Conservation (phyloP, 2,329 filamentous ascomycete species). For the Chaetomium sp. region DNA sequence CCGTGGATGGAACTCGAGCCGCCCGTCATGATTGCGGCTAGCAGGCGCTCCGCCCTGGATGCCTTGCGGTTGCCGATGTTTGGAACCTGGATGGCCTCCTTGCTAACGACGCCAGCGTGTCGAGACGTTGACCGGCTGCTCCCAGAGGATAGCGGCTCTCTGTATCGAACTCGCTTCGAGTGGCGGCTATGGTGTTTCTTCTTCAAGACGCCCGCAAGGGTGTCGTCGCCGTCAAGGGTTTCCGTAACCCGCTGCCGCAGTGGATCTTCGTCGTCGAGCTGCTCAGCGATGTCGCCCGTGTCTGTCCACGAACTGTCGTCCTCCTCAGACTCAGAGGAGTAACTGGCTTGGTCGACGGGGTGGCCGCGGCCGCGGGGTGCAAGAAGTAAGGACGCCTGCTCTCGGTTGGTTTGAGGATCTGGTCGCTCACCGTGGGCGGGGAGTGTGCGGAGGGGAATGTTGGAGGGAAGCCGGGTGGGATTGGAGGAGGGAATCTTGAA, state of each 20-base stretch:
- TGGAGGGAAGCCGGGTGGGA: slow-evolving; percentile 70
- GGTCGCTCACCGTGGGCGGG: slow-evolving; percentile 40
- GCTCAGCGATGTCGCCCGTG: slow-evolving; percentile 92
- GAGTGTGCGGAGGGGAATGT: slow-evolving; percentile 84
- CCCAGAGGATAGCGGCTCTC: slow-evolving; percentile 48
- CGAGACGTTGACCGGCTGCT: slow-evolving; percentile 39
- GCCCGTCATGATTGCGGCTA: slow-evolving; percentile 85
- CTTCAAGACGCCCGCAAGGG: slow-evolving; percentile 52
- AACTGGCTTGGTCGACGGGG: slow-evolving; percentile 52
- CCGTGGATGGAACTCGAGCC: slow-evolving; percentile 78
- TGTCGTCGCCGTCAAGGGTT: slow-evolving; percentile 61
- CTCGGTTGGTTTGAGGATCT: slow-evolving; percentile 43
- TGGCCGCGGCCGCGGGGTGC: slow-evolving; percentile 48
- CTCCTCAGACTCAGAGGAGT: slow-evolving; percentile 55
- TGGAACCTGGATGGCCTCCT: slow-evolving; percentile 83
- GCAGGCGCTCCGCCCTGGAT: slow-evolving; percentile 66
- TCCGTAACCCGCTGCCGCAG: slow-evolving; percentile 69
- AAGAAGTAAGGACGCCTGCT: slow-evolving; percentile 52
- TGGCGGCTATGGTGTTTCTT: slow-evolving; percentile 46
- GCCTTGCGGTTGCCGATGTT: slow-evolving; percentile 64
- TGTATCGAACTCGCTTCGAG: slow-evolving; percentile 70
- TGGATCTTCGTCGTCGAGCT: slow-evolving; percentile 81
- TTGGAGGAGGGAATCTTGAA: slow-evolving; percentile 83
- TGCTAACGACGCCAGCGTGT: slow-evolving; percentile 53
- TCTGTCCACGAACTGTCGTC: slow-evolving; percentile 77